phyloP scores from a whole-genome alignment of 2,329 filamentous ascomycete genomes.

The Blastomyces parvus region DNA sequence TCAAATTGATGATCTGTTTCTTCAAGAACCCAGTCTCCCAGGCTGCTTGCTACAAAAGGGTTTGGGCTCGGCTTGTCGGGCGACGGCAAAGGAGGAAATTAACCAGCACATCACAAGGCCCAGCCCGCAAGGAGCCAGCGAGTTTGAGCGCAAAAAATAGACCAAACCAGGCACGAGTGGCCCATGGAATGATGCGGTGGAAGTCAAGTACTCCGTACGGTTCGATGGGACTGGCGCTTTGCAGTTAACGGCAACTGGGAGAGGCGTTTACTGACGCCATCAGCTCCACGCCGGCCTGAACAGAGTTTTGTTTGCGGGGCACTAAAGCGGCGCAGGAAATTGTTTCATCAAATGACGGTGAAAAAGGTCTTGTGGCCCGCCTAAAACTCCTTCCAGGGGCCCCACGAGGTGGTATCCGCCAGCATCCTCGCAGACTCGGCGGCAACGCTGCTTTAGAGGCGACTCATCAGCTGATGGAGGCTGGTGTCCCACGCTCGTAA shows the following conservation, averaged over 20 bases:
- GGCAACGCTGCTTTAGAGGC: constrained; percentile 1
- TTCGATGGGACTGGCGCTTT: constrained; percentile 12
- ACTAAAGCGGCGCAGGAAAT: neutral
- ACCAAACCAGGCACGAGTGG: neutral
- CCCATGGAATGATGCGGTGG: neutral
- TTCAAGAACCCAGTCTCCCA: too few species aligned
- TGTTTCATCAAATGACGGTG: neutral
- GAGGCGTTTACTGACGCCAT: neutral
- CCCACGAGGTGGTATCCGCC: neutral
- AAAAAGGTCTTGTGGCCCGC: neutral
- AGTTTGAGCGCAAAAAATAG: constrained; percentile 5
- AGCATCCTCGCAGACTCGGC: neutral
- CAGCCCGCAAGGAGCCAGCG: neutral
- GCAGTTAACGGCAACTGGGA: constrained; percentile 19
- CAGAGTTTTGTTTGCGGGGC: constrained; percentile 1
- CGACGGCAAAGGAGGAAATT: neutral
- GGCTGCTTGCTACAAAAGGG: neutral
- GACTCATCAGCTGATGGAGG: neutral
- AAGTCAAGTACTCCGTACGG: neutral
- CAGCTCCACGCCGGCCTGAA: neutral
- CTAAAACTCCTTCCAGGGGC: neutral
- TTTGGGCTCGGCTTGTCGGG: neutral
- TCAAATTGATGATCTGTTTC: too few species aligned
- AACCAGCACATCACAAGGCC: constrained; percentile 4
- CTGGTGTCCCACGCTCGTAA: constrained; percentile 24